These are phyloP conservation scores for Epichloe bromicola DNA, from an alignment of 2,329 filamentous ascomycete genomes.

Conservation along the genomic window DNA sequence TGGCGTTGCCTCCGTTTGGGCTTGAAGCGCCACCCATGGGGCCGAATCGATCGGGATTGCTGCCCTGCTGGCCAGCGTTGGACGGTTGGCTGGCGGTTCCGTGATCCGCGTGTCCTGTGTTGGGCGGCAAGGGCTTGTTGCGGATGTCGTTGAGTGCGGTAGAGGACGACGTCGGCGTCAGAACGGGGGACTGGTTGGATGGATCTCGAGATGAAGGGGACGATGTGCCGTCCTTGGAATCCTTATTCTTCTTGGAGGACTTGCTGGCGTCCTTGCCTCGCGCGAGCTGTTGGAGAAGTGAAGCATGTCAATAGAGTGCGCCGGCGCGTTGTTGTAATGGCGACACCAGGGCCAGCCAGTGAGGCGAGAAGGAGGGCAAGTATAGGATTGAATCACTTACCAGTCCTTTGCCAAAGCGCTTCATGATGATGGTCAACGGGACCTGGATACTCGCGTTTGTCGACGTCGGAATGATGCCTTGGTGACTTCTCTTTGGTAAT, in stretches of 20 bases:
- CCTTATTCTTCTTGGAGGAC: constrained; percentile 64
- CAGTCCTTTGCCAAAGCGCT: constrained; percentile 92
- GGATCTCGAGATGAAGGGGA: constrained; percentile 55
- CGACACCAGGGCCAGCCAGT: not conserved
- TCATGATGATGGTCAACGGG: constrained; percentile 53
- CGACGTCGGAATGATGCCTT: constrained; percentile 3
- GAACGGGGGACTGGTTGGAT: constrained; percentile 42
- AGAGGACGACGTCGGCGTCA: constrained; percentile 79
- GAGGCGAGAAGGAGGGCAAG: not conserved
- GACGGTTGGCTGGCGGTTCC: constrained; percentile 27
- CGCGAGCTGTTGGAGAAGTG: constrained; percentile 54
- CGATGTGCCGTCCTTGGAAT: constrained; percentile 61
- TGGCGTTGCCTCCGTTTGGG: constrained; percentile 22
- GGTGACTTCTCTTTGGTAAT: not conserved
- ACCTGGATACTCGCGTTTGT: constrained; percentile 5
- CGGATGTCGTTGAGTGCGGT: constrained; percentile 75
- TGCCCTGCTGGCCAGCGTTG: constrained; percentile 23
- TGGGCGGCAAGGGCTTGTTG: constrained; percentile 63
- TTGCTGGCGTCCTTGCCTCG: constrained; percentile 80
- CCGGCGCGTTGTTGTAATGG: constrained; percentile 3
- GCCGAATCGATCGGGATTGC: constrained; percentile 29
- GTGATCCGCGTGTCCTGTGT: constrained; percentile 32
- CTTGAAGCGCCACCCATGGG: constrained; percentile 20
- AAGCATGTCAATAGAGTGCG: constrained; percentile 9
- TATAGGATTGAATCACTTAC: constrained; percentile 7